Evolutionary conservation across 352 stramenopile genomes (phyloP).

Genomic region (Pythium monospermum): DNA sequence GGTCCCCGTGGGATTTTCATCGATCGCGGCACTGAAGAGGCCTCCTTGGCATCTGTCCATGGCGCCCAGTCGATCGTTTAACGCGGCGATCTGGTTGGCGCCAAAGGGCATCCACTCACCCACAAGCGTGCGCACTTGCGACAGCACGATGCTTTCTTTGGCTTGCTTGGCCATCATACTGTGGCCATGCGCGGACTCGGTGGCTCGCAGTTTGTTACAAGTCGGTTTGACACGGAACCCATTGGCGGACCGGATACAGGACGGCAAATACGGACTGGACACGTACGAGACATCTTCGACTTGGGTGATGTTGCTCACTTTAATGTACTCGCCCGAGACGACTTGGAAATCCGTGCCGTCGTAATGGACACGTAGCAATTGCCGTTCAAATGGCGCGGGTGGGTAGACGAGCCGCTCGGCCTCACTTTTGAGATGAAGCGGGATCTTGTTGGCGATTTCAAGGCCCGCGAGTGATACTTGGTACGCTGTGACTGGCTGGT

Average conservation of each 20-base stretch:
- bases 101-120: conserved; percentile 97
- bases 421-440: conserved; percentile 57
- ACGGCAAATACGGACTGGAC: conserved; percentile 94
- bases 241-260: conserved; percentile 90
- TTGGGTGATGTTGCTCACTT: conserved; percentile 92
- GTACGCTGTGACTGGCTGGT: conserved; percentile 95
- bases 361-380: conserved; percentile 49
- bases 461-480: conserved; percentile 91
- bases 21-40: conserved; percentile 93
- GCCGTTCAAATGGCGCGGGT: conserved; percentile 34
- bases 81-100: conserved; percentile 95
- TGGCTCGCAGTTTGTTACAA: conserved; percentile 90
- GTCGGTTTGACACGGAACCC: conserved; percentile 77
- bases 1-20: conserved; percentile 74
- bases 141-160: conserved; percentile 91
- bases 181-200: conserved; percentile 74
- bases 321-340: conserved; percentile 76
- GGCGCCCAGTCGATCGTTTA: conserved; percentile 97
- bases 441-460: conserved; percentile 82
- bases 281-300: conserved; percentile 98
- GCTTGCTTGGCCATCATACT: conserved; percentile 90
- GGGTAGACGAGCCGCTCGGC: conserved; percentile 65
- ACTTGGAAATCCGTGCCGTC: conserved; percentile 78
- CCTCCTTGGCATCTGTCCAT: conserved; percentile 95
- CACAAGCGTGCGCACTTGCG: conserved; percentile 95